A percentile compares a stretch with the other conserved stretches of the same genome.
phyloP scores from a whole-genome alignment of 768 basidiomycete genomes.

The Tylopilus rubrobrunneus region DNA sequence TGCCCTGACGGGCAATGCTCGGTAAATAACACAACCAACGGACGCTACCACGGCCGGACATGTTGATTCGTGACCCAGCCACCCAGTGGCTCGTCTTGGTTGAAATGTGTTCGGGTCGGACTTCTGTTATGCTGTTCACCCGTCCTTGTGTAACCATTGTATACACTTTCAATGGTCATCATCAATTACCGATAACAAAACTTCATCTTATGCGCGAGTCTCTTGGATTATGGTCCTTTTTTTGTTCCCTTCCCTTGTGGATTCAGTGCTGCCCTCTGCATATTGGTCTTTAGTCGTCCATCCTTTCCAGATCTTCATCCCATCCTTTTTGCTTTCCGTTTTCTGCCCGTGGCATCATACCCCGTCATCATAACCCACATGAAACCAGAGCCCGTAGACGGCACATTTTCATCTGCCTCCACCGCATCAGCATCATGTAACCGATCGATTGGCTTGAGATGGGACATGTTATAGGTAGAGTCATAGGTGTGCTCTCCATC shows the following conservation, averaged over 20 bases:
- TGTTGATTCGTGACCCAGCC: background rate
- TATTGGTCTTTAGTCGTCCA: background rate
- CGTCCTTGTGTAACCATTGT: background rate
- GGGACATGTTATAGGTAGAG: background rate
- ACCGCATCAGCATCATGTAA: background rate
- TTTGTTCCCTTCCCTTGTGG: background rate
- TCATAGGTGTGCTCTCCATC: no score
- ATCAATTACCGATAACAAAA: conserved; percentile 1
- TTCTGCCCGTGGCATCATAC: conserved; percentile 1
- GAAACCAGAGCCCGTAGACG: conserved; percentile 5
- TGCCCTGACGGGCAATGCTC: conserved; percentile 40
- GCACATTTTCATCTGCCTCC: background rate
- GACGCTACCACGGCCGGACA: background rate
- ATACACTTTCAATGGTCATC: conserved; percentile 1
- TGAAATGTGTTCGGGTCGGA: background rate
- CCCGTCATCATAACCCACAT: background rate
- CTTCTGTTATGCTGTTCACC: background rate
- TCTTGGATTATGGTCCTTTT: background rate
- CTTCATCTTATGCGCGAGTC: conserved; percentile 2
- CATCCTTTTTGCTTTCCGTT: background rate
- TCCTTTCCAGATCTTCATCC: background rate
- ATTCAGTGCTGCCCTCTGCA: background rate
- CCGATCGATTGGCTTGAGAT: background rate
- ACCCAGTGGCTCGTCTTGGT: background rate
- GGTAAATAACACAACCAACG: conserved; percentile 8